A percentile compares a stretch with the other conserved stretches of the same genome.
Conservation (phyloP, 495 filamentous ascomycete genomes). For the Aspergillus nidulans region DNA sequence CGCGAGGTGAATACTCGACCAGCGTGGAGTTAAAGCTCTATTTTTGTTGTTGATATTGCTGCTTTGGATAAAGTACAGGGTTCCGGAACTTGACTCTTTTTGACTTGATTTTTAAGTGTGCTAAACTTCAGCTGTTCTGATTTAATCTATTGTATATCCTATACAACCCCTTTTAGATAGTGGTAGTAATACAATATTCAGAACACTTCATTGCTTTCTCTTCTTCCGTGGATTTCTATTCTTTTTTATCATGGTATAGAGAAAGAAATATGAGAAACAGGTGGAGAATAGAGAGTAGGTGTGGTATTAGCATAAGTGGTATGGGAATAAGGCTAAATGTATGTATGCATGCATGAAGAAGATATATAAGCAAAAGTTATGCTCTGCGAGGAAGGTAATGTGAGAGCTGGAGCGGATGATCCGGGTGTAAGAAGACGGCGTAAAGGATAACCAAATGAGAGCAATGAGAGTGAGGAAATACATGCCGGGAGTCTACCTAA, state of each 20-base stretch:
- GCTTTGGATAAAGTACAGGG: not conserved
- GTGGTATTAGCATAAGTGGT: constrained; percentile 9
- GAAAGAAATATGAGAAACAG: not conserved
- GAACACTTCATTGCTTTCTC: not conserved
- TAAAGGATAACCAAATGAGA: not conserved
- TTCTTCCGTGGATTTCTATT: no score
- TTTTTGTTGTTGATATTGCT: not conserved
- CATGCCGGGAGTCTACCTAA: not conserved
- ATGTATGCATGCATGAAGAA: not conserved
- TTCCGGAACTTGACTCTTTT: not conserved
- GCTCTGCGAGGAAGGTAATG: not conserved
- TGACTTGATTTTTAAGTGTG: not conserved
- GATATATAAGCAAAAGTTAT: constrained; percentile 1
- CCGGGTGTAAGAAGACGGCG: not conserved
- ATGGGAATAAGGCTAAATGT: not conserved
- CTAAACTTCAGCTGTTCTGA: no score
- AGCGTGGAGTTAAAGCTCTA: no score
- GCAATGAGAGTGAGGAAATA: not conserved
- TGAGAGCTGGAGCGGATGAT: not conserved
- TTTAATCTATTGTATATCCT: no score
- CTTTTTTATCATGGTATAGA: not conserved
- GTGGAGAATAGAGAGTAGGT: not conserved
- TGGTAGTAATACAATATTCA: not conserved
- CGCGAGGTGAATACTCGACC: not conserved
- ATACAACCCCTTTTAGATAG: no score